These are phyloP conservation scores for Fusarium papillatum DNA, from an alignment of 2,329 filamentous ascomycete species.

Conservation along the genomic window DNA sequence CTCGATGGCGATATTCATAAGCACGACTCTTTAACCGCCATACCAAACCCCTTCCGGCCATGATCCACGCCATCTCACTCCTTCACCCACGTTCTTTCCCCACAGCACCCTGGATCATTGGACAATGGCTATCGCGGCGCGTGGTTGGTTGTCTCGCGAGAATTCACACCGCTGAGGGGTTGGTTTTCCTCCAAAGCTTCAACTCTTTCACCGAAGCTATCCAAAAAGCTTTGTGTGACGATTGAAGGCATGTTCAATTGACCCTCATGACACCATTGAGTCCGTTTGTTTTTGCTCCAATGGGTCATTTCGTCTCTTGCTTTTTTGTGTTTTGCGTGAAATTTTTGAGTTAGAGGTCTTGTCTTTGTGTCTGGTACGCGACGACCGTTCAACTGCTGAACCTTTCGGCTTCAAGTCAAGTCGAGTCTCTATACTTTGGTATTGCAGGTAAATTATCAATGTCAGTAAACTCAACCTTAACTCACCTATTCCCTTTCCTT, in stretches of 20 bases:
- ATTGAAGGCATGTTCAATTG: background rate
- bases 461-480: background rate
- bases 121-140: conserved; percentile 12
- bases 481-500: background rate
- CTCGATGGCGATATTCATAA: background rate
- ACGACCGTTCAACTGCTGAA: background rate
- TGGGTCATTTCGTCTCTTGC: background rate
- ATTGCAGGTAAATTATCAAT: background rate
- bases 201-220: conserved; percentile 8
- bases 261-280: background rate
- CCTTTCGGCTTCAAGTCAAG: background rate
- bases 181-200: background rate
- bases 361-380: background rate
- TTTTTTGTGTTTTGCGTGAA: background rate
- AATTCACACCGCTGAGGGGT: conserved; percentile 35
- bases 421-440: background rate
- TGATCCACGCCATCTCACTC: conserved; percentile 29
- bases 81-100: conserved; percentile 15
- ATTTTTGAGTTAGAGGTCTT: background rate
- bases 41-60: conserved; percentile 35
- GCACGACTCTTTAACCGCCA: conserved; percentile 3
- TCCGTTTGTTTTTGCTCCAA: background rate
- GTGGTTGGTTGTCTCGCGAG: background rate
- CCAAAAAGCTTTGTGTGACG: background rate
- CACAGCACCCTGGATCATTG: conserved; percentile 32